Percentiles rank a stretch among this genome's conserved stretches.
phyloP scores from a whole-genome alignment of 2,329 filamentous ascomycete species.

The Cladorrhinum sp. region DNA sequence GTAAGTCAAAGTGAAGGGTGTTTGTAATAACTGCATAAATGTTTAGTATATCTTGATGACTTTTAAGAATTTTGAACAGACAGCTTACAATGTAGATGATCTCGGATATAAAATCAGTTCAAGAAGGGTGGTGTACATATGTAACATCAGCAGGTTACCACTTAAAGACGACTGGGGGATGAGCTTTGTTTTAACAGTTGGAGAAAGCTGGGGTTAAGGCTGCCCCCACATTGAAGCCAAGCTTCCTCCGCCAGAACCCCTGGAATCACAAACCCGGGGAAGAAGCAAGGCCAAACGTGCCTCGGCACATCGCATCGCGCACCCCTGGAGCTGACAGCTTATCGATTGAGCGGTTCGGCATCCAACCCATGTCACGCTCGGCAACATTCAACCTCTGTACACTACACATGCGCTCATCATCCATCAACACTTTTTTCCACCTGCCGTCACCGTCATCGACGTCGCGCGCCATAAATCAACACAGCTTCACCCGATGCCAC shows the following conservation, averaged over 20 bases:
- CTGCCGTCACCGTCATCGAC: too few relatives aligned
- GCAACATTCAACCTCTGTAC: background rate
- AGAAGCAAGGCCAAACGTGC: background rate
- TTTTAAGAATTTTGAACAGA: too few relatives aligned
- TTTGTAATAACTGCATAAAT: too few relatives aligned
- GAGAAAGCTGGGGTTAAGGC: background rate
- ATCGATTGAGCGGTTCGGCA: background rate
- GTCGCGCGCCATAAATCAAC: too few relatives aligned
- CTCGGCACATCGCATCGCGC: constrained; percentile 7
- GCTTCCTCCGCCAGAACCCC: background rate
- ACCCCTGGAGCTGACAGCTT: background rate
- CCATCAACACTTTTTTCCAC: background rate
- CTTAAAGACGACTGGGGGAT: background rate
- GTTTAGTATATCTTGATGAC: too few relatives aligned
- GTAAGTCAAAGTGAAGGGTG: background rate
- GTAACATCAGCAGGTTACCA: background rate
- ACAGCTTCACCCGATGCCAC: constrained; percentile 2
- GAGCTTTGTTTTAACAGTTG: background rate
- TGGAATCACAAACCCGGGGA: constrained; percentile 2
- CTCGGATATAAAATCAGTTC: too few relatives aligned
- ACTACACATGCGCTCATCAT: background rate
- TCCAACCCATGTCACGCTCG: constrained; percentile 4
- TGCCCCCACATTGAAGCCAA: constrained; percentile 3
- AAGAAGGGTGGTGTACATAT: too few relatives aligned
- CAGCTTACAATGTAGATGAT: too few relatives aligned